Conservation (phyloP, 768 basidiomycete species). For the Podaxis sp. region DNA sequence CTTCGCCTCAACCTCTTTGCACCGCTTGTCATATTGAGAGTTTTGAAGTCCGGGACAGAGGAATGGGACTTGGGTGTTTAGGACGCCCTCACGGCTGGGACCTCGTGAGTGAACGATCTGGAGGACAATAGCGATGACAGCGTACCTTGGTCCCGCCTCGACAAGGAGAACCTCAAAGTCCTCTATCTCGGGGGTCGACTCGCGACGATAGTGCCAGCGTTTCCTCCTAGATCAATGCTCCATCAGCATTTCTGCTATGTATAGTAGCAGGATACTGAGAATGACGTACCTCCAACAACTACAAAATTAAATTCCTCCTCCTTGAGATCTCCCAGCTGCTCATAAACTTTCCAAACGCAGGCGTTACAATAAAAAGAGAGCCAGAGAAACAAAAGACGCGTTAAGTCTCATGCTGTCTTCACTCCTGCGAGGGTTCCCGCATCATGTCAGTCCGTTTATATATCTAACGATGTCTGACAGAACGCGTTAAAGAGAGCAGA, state of each 20-base stretch:
- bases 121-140: no score
- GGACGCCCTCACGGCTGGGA: slow-evolving; percentile 24
- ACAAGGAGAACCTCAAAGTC: slow-evolving; percentile 12
- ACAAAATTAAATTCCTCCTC: slow-evolving; percentile 14
- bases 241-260: background rate
- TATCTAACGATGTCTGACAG: no score
- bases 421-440: no score
- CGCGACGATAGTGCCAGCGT: slow-evolving; percentile 10
- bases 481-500: no score
- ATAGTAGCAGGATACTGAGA: background rate
- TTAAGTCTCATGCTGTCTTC: no score
- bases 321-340: slow-evolving; percentile 1
- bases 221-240: background rate
- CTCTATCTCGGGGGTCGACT: slow-evolving; percentile 12
- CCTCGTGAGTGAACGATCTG: background rate
- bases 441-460: no score
- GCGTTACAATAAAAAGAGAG: no score
- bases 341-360: background rate
- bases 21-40: slow-evolving; percentile 58
- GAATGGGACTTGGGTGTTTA: slow-evolving; percentile 24
- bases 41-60: slow-evolving; percentile 15
- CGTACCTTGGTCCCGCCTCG: slow-evolving; percentile 17
- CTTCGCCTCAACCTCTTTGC: slow-evolving; percentile 73
- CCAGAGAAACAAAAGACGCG: no score
- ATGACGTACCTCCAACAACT: slow-evolving; percentile 13